phyloP scores from a whole-genome alignment of 495 filamentous ascomycete genomes.

The Podospora pseudoanserina region DNA sequence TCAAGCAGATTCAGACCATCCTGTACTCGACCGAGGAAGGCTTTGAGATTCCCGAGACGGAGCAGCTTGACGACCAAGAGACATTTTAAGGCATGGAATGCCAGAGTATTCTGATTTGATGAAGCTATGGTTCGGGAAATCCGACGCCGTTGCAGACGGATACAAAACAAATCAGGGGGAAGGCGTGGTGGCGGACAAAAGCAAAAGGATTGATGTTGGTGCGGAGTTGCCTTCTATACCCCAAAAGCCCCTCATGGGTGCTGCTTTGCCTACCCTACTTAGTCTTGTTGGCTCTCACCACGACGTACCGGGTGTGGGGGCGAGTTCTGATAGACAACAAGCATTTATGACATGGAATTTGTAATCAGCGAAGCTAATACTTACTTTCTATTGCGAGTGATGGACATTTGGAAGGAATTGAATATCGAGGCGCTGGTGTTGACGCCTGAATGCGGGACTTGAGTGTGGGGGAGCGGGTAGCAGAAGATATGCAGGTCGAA shows the following conservation, averaged over 20 bases:
- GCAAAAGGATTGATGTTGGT: conserved; percentile 16
- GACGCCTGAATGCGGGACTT: not conserved
- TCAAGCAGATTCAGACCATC: conserved; percentile 93
- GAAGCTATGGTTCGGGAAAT: not conserved
- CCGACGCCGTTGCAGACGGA: conserved; percentile 14
- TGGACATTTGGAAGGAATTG: not conserved
- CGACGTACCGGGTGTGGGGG: not conserved
- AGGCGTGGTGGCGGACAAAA: conserved; percentile 21
- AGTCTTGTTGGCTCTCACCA: conserved; percentile 1
- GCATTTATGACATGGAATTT: not conserved
- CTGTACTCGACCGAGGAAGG: conserved; percentile 95
- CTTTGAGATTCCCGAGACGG: conserved; percentile 76
- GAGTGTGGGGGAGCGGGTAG: not conserved
- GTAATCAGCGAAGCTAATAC: not conserved
- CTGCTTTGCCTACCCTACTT: conserved; percentile 3
- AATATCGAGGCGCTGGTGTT: not conserved
- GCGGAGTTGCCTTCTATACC: conserved; percentile 29
- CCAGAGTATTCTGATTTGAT: not conserved
- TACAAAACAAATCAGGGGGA: conserved; percentile 10
- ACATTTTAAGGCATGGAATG: conserved; percentile 55
- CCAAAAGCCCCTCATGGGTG: not conserved
- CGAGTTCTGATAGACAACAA: not conserved
- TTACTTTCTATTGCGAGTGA: not conserved
- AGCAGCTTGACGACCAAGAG: conserved; percentile 66
- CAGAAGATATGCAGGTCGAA: not conserved